Evolutionary conservation across 2,329 filamentous ascomycete species (phyloP).

Genomic region (Apiospora phragmitis): DNA sequence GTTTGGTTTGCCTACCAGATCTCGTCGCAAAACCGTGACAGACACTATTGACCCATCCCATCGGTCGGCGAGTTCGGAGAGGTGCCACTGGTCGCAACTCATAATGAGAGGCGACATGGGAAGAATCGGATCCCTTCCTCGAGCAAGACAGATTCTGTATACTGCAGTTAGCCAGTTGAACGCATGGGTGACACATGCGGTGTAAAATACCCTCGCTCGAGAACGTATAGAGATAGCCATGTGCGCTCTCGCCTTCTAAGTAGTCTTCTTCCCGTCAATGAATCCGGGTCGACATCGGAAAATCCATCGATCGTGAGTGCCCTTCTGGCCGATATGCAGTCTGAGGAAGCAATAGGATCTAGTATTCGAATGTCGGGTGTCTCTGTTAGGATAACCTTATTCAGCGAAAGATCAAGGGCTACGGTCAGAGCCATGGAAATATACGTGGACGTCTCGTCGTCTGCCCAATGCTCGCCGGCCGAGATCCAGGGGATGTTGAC

Average conservation of each 20-base stretch:
- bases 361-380: slow-evolving; percentile 39
- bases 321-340: slow-evolving; percentile 67
- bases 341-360: slow-evolving; percentile 58
- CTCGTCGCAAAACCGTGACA: slow-evolving; percentile 67
- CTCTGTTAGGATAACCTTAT: slow-evolving; percentile 66
- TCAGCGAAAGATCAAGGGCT: slow-evolving; percentile 67
- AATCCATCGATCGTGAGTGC: slow-evolving; percentile 71
- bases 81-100: slow-evolving; percentile 70
- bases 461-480: slow-evolving; percentile 65
- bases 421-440: slow-evolving; percentile 70
- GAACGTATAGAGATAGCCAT: slow-evolving; percentile 71
- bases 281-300: slow-evolving; percentile 59
- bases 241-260: slow-evolving; percentile 66
- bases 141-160: slow-evolving; percentile 63
- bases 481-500: slow-evolving; percentile 77
- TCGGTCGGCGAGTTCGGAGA: slow-evolving; percentile 60
- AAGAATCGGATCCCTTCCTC: slow-evolving; percentile 68
- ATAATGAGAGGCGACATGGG: slow-evolving; percentile 66
- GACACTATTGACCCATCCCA: slow-evolving; percentile 73
- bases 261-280: slow-evolving; percentile 60
- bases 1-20: slow-evolving; percentile 52
- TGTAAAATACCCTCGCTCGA: slow-evolving; percentile 61
- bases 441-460: slow-evolving; percentile 73
- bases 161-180: slow-evolving; percentile 20
- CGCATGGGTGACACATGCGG: neutral